These are phyloP conservation scores for Pascua sp. DNA, from an alignment of 1,284 basidiomycete genomes.

Conservation along the genomic window DNA sequence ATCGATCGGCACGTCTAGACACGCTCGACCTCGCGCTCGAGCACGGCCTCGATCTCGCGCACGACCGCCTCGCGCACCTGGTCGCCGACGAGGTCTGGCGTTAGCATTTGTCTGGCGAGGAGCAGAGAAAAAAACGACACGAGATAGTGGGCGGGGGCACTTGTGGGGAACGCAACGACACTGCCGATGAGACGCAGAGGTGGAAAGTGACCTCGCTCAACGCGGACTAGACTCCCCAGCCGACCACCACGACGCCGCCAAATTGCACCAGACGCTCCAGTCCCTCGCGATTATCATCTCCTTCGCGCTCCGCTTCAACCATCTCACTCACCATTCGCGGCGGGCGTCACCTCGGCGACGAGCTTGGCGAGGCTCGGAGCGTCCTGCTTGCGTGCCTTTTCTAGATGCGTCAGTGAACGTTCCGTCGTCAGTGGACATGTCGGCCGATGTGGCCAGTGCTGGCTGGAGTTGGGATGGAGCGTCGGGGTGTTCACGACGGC, in stretches of 20 bases:
- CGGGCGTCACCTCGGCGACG: conserved; percentile 30
- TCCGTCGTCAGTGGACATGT: no score
- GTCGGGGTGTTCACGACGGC: neutral
- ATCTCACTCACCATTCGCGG: conserved; percentile 28
- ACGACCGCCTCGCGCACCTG: conserved; percentile 29
- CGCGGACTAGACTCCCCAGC: no score
- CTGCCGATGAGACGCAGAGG: no score
- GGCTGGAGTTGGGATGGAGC: neutral
- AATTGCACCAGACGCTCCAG: no score
- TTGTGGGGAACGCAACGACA: no score
- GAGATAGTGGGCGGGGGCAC: no score
- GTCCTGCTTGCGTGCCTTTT: conserved; percentile 35
- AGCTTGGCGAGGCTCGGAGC: conserved; percentile 34
- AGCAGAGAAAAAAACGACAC: no score
- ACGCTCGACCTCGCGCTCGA: conserved; percentile 43
- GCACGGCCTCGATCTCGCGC: conserved; percentile 39
- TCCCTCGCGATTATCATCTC: no score
- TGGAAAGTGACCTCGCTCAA: no score
- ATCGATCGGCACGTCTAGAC: conserved; percentile 15
- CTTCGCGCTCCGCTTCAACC: no score
- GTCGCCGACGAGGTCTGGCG: conserved; percentile 9
- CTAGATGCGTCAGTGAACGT: conserved; percentile 11
- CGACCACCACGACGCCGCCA: no score
- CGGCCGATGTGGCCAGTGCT: no score
- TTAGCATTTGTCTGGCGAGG: neutral